Evolutionary conservation across 495 filamentous ascomycete species (phyloP), one percentile per base, ranked within the genome.

Genomic region (Penicillium angulare): DNA sequence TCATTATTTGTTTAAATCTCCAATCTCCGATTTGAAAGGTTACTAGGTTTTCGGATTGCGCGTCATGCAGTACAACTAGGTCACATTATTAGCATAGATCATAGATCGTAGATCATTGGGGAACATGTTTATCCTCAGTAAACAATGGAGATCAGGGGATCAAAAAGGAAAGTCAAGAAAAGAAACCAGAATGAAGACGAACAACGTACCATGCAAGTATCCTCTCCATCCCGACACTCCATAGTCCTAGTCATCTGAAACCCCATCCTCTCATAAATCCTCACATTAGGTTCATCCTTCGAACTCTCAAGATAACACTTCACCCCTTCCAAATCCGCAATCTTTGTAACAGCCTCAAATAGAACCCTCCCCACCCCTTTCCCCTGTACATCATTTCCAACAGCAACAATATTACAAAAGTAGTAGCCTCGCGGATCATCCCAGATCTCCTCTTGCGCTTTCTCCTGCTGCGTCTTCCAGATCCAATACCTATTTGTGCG

Each of bases 341-440:
- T 53, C 48, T 79, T 64, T 4, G 79, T 78, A 17, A 86, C 79
- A 35, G 77, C 66, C 61, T 79, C 65, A 62, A 85, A 79, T 45
- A 87, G 61, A 43, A 63, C 55, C 43, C 73, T 77, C 26, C 82
- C 84, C 16, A 86, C 68, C 0, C 84, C 83, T 40, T 62, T 76
- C 2, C 78, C 77, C 65, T 86, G 83, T 43, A 71, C 72, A 38
- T 74, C 75, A 0, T 83, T 81, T 26, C 77, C 56, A n/a, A 86
- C 82, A 6, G 83, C 81, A 54, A 86, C 81, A 38, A 86, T 86
- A 59, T 86, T 86, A 50, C 82, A 79, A 50, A 86, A 86, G 52
- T 85, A 86, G 57, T 86, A 86, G 0, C 83, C 83, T 5, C 61
- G 65, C n/a, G 68, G 68, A 59, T 83, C 79, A 9, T 73, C 76